These are phyloP conservation scores for Fomes fomentarius DNA, from an alignment of 1,284 basidiomycete species.

Conservation along the genomic window DNA sequence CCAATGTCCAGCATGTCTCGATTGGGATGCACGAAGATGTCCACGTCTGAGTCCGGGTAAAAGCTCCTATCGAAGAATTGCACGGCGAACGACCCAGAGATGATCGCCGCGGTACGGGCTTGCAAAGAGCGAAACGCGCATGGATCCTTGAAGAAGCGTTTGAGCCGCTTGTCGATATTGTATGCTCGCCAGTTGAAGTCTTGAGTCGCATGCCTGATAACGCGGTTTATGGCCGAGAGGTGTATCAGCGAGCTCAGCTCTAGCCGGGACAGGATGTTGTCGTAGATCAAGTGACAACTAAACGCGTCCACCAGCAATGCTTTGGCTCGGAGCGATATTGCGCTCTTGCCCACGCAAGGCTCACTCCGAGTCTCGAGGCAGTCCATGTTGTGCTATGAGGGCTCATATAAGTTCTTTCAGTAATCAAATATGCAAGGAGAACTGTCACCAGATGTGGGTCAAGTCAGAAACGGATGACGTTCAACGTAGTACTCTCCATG, in stretches of 20 bases:
- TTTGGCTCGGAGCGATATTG: too few relatives aligned
- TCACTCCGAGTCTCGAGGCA: too few relatives aligned
- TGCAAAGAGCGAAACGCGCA: conserved; percentile 46
- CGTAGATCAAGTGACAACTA: conserved; percentile 23
- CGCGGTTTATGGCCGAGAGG: neutral
- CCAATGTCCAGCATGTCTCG: conserved; percentile 15
- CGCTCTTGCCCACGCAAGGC: too few relatives aligned
- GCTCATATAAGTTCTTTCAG: too few relatives aligned
- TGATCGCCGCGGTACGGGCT: conserved; percentile 41
- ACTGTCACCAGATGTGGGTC: too few relatives aligned
- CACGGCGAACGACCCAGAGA: conserved; percentile 52
- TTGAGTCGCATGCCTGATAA: neutral
- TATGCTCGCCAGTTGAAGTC: conserved; percentile 8
- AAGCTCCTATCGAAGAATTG: conserved; percentile 48
- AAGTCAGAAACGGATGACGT: too few relatives aligned
- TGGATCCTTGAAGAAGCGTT: conserved; percentile 30
- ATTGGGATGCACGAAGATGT: conserved; percentile 42
- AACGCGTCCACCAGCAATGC: neutral
- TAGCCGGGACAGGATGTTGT: conserved; percentile 12
- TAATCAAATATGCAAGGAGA: too few relatives aligned
- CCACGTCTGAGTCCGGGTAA: conserved; percentile 50
- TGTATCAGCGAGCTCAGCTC: conserved; percentile 5
- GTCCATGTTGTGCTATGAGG: too few relatives aligned
- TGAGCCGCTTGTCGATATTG: conserved; percentile 26
- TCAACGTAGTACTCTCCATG: too few relatives aligned